Percentiles rank a stretch among this genome's conserved stretches.
Evolutionary conservation across 2,329 filamentous ascomycete species (phyloP).

Genomic region (Fusarium decemcellulare): DNA sequence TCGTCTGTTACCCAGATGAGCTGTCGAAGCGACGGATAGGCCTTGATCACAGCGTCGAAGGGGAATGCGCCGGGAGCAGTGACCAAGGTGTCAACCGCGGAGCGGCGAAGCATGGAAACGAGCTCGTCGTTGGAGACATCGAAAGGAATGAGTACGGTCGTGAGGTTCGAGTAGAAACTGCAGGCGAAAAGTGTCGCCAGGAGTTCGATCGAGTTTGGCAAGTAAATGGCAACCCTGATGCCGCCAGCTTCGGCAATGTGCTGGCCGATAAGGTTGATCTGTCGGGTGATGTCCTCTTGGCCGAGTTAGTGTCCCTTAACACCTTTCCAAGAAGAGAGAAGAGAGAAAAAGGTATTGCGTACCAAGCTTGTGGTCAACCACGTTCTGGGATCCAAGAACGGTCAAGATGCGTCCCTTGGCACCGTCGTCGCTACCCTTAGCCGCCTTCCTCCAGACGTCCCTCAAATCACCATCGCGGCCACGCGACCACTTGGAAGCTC

Average conservation of each 20-base stretch:
- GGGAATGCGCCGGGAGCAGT: constrained; percentile 90
- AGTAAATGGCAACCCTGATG: constrained; percentile 87
- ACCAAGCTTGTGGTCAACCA: constrained; percentile 80
- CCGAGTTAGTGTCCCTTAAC: constrained; percentile 17
- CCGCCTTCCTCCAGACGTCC: constrained; percentile 87
- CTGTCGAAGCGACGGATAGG: constrained; percentile 79
- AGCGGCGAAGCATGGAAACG: constrained; percentile 78
- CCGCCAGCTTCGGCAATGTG: constrained; percentile 80
- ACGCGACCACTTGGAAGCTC: constrained; percentile 84
- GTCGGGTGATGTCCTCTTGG: constrained; percentile 79
- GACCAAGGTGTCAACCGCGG: constrained; percentile 85
- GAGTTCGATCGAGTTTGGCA: constrained; percentile 94
- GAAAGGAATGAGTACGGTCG: constrained; percentile 88
- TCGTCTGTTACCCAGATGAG: constrained; percentile 95
- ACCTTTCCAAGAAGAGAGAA: not conserved
- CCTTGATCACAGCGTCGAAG: constrained; percentile 78
- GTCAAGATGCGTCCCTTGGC: constrained; percentile 82
- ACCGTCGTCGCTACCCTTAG: constrained; percentile 75
- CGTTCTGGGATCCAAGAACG: constrained; percentile 81
- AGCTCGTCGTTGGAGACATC: constrained; percentile 79
- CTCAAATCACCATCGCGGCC: constrained; percentile 91
- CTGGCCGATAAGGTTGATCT: constrained; percentile 89
- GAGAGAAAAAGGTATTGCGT: constrained; percentile 27
- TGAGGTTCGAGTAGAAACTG: constrained; percentile 86
- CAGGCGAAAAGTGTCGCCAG: constrained; percentile 87